Conservation (phyloP, 768 basidiomycete species). For the Rossbeevera mucosa region DNA sequence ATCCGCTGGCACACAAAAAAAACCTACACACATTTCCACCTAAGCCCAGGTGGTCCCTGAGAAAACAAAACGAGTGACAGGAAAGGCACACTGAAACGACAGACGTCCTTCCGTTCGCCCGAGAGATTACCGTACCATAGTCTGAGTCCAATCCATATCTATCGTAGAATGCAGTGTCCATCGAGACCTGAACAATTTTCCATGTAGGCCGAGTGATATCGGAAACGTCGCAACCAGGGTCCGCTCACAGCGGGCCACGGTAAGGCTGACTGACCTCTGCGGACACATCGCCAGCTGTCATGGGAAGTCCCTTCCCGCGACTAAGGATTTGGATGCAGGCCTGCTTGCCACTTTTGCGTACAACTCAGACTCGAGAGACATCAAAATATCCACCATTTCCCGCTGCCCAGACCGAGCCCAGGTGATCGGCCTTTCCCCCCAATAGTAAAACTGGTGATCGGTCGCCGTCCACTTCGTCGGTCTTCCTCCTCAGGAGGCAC, state of each 20-base stretch:
- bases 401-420: constrained; percentile 26
- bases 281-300: constrained; percentile 3
- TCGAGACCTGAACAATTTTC: constrained; percentile 5
- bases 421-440: constrained; percentile 18
- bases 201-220: constrained; percentile 5
- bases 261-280: constrained; percentile 23
- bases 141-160: constrained; percentile 23
- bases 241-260: constrained; percentile 6
- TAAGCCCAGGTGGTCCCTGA: constrained; percentile 8
- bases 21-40: constrained; percentile 9
- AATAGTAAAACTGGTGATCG: constrained; percentile 14
- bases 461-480: constrained; percentile 23
- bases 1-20: background rate
- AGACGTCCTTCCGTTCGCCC: constrained; percentile 7
- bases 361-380: background rate
- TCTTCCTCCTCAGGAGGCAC: constrained; percentile 48
- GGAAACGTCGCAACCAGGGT: background rate
- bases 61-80: constrained; percentile 6
- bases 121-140: constrained; percentile 13
- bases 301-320: background rate
- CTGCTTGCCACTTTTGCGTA: constrained; percentile 3
- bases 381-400: constrained; percentile 32
- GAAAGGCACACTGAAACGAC: constrained; percentile 7
- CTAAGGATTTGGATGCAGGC: constrained; percentile 5
- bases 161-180: constrained; percentile 14